Conservation (phyloP, 2,329 filamentous ascomycete species). For the Ophiostoma himal-ulmi region DNA sequence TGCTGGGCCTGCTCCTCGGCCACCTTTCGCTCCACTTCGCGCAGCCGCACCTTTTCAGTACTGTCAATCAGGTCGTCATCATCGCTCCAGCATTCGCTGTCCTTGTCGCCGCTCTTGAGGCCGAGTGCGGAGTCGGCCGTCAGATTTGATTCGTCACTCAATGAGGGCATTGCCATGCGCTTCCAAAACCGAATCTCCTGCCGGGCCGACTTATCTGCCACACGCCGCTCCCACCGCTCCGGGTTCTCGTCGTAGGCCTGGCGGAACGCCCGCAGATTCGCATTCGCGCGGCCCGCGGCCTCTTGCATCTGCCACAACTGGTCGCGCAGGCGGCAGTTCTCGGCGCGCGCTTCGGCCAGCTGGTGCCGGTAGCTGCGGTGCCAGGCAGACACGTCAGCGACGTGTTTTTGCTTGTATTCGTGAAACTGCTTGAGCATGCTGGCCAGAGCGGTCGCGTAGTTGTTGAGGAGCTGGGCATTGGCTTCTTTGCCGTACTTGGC, state of each 20-base stretch:
- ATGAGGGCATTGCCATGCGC: constrained; percentile 55
- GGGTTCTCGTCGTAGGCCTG: constrained; percentile 52
- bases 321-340: constrained; percentile 57
- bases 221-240: constrained; percentile 47
- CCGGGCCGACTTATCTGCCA: constrained; percentile 47
- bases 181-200: constrained; percentile 63
- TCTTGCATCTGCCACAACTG: constrained; percentile 63
- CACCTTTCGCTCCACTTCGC: constrained; percentile 37
- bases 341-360: constrained; percentile 58
- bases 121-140: neutral
- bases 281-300: constrained; percentile 54
- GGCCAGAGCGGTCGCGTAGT: constrained; percentile 53
- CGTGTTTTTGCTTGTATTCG: constrained; percentile 59
- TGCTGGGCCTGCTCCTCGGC: constrained; percentile 33
- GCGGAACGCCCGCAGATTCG: constrained; percentile 52
- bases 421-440: constrained; percentile 59
- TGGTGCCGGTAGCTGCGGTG: constrained; percentile 61
- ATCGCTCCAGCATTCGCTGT: constrained; percentile 59
- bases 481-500: constrained; percentile 55
- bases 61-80: constrained; percentile 60
- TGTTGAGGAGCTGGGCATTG: constrained; percentile 52
- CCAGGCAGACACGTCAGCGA: constrained; percentile 57
- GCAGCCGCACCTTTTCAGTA: constrained; percentile 52
- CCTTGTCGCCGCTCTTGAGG: constrained; percentile 27
- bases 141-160: constrained; percentile 39